Percentiles rank a stretch among this genome's conserved stretches.
phyloP scores from a whole-genome alignment of 2,329 filamentous ascomycete genomes.

The Pseudogymnoascus sp. region DNA sequence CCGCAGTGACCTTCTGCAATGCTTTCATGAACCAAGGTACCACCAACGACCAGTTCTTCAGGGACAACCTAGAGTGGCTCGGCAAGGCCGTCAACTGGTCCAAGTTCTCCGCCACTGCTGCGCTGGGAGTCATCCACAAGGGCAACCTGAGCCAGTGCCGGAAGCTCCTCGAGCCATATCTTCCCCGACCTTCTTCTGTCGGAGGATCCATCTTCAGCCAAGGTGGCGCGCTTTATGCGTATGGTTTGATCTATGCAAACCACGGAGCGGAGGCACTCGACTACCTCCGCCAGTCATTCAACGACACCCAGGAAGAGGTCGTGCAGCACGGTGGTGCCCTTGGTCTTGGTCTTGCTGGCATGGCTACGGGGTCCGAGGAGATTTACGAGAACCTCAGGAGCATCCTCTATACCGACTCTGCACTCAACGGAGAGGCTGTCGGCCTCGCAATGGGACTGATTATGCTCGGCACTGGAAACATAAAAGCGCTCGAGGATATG shows the following conservation, averaged over 20 bases:
- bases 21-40: constrained; percentile 99
- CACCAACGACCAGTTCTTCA: constrained; percentile 96
- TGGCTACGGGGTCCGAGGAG: constrained; percentile 86
- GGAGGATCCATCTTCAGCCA: constrained; percentile 87
- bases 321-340: constrained; percentile 95
- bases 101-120: constrained; percentile 95
- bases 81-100: constrained; percentile 99
- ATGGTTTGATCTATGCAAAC: constrained; percentile 94
- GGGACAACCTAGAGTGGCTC: constrained; percentile 94
- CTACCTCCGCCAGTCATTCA: constrained; percentile 70
- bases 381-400: constrained; percentile 87
- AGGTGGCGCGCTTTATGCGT: constrained; percentile 89
- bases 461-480: constrained; percentile 96
- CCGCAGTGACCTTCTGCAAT: constrained; percentile 92
- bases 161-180: constrained; percentile 89
- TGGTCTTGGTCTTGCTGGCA: constrained; percentile 90
- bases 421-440: constrained; percentile 93
- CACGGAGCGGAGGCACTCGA: constrained; percentile 85
- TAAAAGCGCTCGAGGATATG: constrained; percentile 90
- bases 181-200: constrained; percentile 69
- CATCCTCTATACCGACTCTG: constrained; percentile 87
- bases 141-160: constrained; percentile 90
- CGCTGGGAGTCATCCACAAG: constrained; percentile 90
- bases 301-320: constrained; percentile 74
- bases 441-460: constrained; percentile 94